phyloP scores from a whole-genome alignment of 371 early-diverging fungal species.

The Sporodiniella umbellata region DNA sequence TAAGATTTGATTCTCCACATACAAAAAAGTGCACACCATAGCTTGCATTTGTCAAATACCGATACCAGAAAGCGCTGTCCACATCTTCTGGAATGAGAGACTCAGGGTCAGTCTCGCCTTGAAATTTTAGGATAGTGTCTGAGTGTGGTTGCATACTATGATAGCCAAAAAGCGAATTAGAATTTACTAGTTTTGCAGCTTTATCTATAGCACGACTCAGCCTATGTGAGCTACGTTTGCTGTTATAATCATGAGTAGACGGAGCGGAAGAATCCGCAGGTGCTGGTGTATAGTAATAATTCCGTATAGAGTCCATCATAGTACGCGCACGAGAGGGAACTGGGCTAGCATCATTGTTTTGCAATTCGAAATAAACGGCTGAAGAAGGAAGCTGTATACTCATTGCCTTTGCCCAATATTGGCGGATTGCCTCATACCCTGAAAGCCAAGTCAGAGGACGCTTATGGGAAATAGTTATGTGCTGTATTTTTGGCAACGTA shows the following conservation, averaged over 20 bases:
- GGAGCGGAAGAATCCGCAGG: not conserved
- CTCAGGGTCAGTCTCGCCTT: constrained; percentile 18
- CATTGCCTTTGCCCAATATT: constrained; percentile 42
- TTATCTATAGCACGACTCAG: constrained; percentile 38
- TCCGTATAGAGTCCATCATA: constrained; percentile 38
- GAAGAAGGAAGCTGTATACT: constrained; percentile 21
- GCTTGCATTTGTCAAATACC: constrained; percentile 38
- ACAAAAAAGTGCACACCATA: constrained; percentile 52
- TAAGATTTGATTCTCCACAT: constrained; percentile 21
- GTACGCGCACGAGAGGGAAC: constrained; percentile 38
- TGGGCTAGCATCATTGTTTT: not conserved
- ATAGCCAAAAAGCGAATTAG: constrained; percentile 11
- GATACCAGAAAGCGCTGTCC: constrained; percentile 31
- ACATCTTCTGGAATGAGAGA: constrained; percentile 33
- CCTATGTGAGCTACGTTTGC: constrained; percentile 35
- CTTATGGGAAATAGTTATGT: constrained; percentile 20
- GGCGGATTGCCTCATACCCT: constrained; percentile 43
- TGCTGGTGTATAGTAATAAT: constrained; percentile 8
- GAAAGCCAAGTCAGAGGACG: constrained; percentile 33
- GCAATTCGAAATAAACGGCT: constrained; percentile 21
- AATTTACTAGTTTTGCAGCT: constrained; percentile 29
- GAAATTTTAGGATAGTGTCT: not conserved
- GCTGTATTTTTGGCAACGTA: constrained; percentile 38
- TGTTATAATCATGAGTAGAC: constrained; percentile 1
- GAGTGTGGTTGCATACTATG: not conserved